Evolutionary conservation across 2,329 filamentous ascomycete genomes (phyloP).

Genomic region (Metarhizium album): DNA sequence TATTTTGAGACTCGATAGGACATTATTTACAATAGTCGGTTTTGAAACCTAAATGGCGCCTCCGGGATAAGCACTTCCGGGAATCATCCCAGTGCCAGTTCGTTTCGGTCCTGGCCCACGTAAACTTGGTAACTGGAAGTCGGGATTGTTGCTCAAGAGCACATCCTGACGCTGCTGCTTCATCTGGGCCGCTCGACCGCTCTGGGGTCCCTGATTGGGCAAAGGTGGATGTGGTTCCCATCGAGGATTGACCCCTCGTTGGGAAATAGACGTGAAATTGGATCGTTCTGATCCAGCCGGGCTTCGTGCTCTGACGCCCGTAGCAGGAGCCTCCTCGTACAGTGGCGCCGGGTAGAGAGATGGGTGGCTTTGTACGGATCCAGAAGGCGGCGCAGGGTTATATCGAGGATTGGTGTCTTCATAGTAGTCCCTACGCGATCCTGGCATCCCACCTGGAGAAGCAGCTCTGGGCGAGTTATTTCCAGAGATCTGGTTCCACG

Average conservation of each 20-base stretch:
- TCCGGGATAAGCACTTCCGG: conserved; percentile 41
- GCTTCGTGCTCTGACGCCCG: conserved; percentile 47
- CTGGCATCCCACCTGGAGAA: conserved; percentile 29
- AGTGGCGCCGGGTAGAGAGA: conserved; percentile 22
- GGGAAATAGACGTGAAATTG: conserved; percentile 83
- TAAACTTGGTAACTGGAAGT: conserved; percentile 61
- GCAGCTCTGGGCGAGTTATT: conserved; percentile 33
- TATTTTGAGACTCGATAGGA: background rate
- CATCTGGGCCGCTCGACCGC: conserved; percentile 37
- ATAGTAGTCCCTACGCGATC: conserved; percentile 53
- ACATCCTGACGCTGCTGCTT: conserved; percentile 60
- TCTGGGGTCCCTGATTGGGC: conserved; percentile 30
- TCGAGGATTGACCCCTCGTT: conserved; percentile 77
- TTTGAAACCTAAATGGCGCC: conserved; percentile 7
- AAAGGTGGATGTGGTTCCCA: conserved; percentile 55
- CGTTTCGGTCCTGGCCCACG: conserved; percentile 18
- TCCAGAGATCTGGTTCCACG: conserved; percentile 39
- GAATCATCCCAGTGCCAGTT: conserved; percentile 34
- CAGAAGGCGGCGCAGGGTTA: conserved; percentile 27
- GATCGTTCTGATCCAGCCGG: conserved; percentile 70
- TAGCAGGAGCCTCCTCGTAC: conserved; percentile 51
- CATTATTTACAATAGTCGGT: conserved; percentile 1
- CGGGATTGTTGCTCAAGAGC: conserved; percentile 76
- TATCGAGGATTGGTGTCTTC: conserved; percentile 92
- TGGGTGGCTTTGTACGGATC: conserved; percentile 18